Base-by-base conservation (phyloP, 805 yeast genomes). In the Ogataea zsoltii region DNA sequence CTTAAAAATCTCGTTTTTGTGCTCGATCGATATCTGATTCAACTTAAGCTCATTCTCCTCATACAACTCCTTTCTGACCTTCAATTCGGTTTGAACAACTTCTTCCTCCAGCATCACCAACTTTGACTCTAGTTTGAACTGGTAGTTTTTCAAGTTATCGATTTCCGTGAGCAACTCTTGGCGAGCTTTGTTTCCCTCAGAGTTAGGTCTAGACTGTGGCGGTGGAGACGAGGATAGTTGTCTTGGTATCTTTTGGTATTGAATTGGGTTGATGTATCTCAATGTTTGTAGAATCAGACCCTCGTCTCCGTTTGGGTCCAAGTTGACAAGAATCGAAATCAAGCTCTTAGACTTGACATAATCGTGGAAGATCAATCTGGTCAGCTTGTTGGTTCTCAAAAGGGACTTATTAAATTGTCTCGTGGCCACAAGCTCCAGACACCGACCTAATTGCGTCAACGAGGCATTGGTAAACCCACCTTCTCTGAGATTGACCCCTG, bases 401-500 rank as follows among this genome's bases (percentile, higher is more conserved):
- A 67, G 58, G 6, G 79, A 66, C 51, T 66, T 67, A 50, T 72
- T 68, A 49, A 67, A 63, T 45, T 60, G 68, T 38, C 64, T 61
- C 13, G 67, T 61, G 37, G 64, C 62, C 57, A 75, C 70, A 43
- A 71, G 55, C 34, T 70, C 68, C 12, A 79, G 56, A 37, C 79
- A 70, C 43, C 77, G 70, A 6, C 82, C 81, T 9, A 79, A 60
- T 46, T 76, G 75, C 48, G 78, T 71, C 41, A 77, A 60, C 9
- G 79, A 73, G 33, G 69, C 69, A 53, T 78, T 77, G 15, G 77
- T 75, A 41, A 72, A 68, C 40, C 75, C 69, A 14, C 78, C 75
- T 49, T 78, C 82, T 38, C 62, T 67, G 36, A 75, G 62, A 17
- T 72, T 67, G n/a, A 63, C 56, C 4, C 80, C 80, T 9, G 63